Percentiles rank a stretch among this genome's conserved stretches.
These are phyloP conservation scores for Fragaria vesca DNA, from an alignment of 306 rosid species.

Conservation along the genomic window DNA sequence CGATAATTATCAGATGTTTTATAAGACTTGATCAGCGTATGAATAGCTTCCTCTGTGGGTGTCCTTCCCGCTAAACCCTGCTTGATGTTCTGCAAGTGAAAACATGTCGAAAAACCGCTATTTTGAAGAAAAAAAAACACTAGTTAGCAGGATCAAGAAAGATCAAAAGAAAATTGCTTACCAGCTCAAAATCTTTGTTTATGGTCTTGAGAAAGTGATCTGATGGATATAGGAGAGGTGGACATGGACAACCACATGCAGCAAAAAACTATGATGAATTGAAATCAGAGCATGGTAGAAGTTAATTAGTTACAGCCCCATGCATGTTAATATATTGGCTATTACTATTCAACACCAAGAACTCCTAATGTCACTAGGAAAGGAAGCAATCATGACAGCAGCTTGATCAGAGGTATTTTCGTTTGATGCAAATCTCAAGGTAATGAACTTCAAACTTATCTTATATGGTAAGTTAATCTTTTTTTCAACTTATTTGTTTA, in stretches of 20 bases:
- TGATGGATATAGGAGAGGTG: conserved; percentile 59
- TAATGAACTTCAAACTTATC: too few species aligned
- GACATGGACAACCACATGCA: conserved; percentile 69
- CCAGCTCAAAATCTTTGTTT: conserved; percentile 69
- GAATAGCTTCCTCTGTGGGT: conserved; percentile 43
- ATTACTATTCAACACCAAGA: too few species aligned
- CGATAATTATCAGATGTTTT: conserved; percentile 30
- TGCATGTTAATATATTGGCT: too few species aligned
- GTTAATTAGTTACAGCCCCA: neutral
- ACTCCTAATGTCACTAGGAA: too few species aligned
- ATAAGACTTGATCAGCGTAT: conserved; percentile 39
- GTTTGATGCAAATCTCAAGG: too few species aligned
- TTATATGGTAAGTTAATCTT: too few species aligned
- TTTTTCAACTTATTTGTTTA: too few species aligned
- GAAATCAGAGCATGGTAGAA: neutral
- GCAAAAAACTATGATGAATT: conserved; percentile 50
- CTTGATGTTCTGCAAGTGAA: conserved; percentile 40
- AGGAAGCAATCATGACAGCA: too few species aligned
- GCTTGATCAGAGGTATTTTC: too few species aligned
- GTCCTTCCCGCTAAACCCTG: conserved; percentile 29
- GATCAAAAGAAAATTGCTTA: neutral
- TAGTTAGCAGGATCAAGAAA: too few species aligned
- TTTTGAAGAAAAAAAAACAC: too few species aligned
- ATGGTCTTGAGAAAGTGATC: conserved; percentile 67
- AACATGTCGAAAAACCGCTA: too few species aligned